Conservation (phyloP, 257 asterid genomes). For the Buddleja alternifolia region DNA sequence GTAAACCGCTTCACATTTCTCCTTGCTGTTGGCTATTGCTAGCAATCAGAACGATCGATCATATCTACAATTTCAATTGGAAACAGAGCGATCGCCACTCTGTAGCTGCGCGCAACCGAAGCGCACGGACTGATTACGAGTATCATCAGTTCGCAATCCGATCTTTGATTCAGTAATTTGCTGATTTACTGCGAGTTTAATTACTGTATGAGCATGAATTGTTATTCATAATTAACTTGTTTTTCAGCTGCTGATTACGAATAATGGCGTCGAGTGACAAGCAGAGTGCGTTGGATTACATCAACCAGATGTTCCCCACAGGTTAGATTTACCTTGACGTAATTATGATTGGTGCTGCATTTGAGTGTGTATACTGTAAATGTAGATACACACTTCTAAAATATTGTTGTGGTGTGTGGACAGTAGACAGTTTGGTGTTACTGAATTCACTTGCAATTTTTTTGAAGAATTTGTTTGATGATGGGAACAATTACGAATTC, state of each 20-base stretch:
- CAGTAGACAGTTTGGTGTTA: no score
- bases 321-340: slow-evolving; percentile 32
- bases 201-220: no score
- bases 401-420: background rate
- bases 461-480: no score
- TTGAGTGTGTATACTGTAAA: background rate
- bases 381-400: background rate
- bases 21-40: slow-evolving; percentile 1
- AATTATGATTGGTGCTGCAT: background rate
- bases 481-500: no score
- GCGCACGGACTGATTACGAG: no score
- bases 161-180: no score
- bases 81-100: no score
- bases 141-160: no score
- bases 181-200: no score
- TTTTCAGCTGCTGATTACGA: background rate
- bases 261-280: slow-evolving; percentile 52
- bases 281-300: slow-evolving; percentile 64
- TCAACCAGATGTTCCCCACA: slow-evolving; percentile 76
- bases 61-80: background rate
- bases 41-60: background rate
- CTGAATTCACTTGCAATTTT: no score
- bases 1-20: background rate
- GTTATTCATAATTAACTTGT: no score
- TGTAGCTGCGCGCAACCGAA: no score